phyloP scores from a whole-genome alignment of 805 yeast species.

The Tetrapisispora pingtungensis region DNA sequence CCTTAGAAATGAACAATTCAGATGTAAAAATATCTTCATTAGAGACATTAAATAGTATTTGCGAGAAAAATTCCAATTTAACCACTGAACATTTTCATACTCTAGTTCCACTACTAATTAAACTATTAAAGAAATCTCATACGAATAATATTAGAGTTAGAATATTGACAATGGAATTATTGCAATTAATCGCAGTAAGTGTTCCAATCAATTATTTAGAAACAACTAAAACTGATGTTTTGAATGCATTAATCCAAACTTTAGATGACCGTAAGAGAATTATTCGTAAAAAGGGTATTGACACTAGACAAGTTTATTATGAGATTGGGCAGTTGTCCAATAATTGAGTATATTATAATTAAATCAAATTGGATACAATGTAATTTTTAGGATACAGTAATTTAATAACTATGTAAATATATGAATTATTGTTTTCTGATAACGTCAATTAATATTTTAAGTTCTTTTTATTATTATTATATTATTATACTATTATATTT shows the following conservation, averaged over 20 bases:
- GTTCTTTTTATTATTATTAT: too few relatives aligned
- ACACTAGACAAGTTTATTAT: constrained; percentile 66
- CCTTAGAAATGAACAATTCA: constrained; percentile 39
- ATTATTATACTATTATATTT: too few relatives aligned
- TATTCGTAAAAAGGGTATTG: constrained; percentile 68
- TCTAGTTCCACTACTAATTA: constrained; percentile 45
- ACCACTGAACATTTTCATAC: constrained; percentile 45
- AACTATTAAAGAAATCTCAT: constrained; percentile 15
- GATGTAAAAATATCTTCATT: constrained; percentile 52
- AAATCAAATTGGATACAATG: too few relatives aligned
- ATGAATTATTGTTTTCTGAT: neutral
- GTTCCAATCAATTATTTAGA: constrained; percentile 36
- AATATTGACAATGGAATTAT: constrained; percentile 44
- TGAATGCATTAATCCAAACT: constrained; percentile 38
- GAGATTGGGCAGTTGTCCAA: constrained; percentile 35
- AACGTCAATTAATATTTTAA: too few relatives aligned
- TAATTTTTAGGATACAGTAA: too few relatives aligned
- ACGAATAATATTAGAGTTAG: constrained; percentile 43
- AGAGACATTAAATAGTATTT: constrained; percentile 45
- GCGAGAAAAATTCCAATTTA: constrained; percentile 45
- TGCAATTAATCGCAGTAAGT: constrained; percentile 37
- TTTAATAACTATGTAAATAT: neutral
- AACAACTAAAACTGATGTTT: constrained; percentile 42
- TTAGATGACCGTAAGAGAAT: constrained; percentile 67
- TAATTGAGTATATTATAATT: neutral